Conservation (phyloP, 2,329 filamentous ascomycete genomes). For the Knufia fluminis region DNA sequence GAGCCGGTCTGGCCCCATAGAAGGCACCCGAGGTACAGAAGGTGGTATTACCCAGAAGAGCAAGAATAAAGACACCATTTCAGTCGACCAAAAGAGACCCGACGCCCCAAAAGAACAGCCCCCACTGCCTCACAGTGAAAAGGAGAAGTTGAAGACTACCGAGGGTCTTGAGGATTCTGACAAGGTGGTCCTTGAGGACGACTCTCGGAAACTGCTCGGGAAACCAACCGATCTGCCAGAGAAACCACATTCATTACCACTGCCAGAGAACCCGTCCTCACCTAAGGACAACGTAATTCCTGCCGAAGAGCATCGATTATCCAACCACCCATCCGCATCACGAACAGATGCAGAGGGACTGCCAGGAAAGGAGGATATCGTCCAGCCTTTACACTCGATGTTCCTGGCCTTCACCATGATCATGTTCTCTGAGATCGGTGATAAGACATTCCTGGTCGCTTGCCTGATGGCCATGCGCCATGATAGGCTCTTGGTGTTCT, state of each 20-base stretch:
- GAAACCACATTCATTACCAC: slow-evolving; percentile 64
- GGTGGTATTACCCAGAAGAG: slow-evolving; percentile 83
- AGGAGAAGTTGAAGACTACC: slow-evolving; percentile 51
- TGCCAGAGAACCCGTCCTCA: slow-evolving; percentile 55
- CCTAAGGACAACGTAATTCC: slow-evolving; percentile 55
- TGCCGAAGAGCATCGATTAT: slow-evolving; percentile 20
- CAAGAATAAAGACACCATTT: slow-evolving; percentile 7
- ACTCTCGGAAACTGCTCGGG: slow-evolving; percentile 46
- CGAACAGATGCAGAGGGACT: slow-evolving; percentile 22
- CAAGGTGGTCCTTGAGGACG: slow-evolving; percentile 17
- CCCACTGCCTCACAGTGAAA: slow-evolving; percentile 70
- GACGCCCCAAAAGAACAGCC: slow-evolving; percentile 78
- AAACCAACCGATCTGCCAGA: slow-evolving; percentile 75
- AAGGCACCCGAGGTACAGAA: slow-evolving; percentile 80
- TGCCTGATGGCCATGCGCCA: slow-evolving; percentile 99
- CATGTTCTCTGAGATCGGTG: slow-evolving; percentile 87
- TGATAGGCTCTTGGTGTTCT: slow-evolving; percentile 84
- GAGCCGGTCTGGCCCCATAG: slow-evolving; percentile 62
- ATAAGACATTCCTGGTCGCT: slow-evolving; percentile 97
- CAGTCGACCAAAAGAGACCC: slow-evolving; percentile 51
- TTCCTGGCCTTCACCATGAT: slow-evolving; percentile 95
- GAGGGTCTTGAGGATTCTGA: slow-evolving; percentile 27
- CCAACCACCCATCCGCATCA: slow-evolving; percentile 26
- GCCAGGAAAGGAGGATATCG: slow-evolving; percentile 37
- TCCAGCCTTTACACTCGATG: slow-evolving; percentile 78